These are phyloP conservation scores for Aspergillus sp. DNA, from an alignment of 2,329 filamentous ascomycete genomes.

Conservation along the genomic window DNA sequence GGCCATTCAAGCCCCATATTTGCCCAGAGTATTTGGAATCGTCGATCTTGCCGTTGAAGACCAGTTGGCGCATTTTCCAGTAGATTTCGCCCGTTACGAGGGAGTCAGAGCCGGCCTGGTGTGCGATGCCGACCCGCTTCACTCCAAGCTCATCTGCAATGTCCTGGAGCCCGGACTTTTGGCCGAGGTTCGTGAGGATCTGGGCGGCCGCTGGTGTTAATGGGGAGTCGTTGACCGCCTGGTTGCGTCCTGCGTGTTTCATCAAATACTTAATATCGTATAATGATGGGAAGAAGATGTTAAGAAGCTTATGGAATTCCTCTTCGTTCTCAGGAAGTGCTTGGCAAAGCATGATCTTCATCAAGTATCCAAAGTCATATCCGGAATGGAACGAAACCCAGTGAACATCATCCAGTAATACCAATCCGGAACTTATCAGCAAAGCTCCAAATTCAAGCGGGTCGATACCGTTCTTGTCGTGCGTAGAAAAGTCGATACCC, in stretches of 20 bases:
- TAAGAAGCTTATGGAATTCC: conserved; percentile 84
- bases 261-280: conserved; percentile 98
- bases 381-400: conserved; percentile 98
- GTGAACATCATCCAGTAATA: conserved; percentile 81
- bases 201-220: conserved; percentile 66
- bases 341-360: conserved; percentile 84
- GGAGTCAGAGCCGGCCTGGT: conserved; percentile 92
- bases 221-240: conserved; percentile 63
- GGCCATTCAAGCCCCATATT: conserved; percentile 87
- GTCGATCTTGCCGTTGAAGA: conserved; percentile 80
- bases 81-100: conserved; percentile 92
- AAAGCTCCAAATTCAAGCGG: conserved; percentile 84
- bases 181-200: conserved; percentile 80
- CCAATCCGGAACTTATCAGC: conserved; percentile 87
- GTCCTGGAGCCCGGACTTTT: conserved; percentile 89
- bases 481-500: conserved; percentile 85
- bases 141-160: conserved; percentile 92
- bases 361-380: conserved; percentile 96
- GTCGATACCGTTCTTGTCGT: conserved; percentile 87
- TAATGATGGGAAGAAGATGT: conserved; percentile 87
- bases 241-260: conserved; percentile 76
- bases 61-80: conserved; percentile 85
- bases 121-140: conserved; percentile 80
- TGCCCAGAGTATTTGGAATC: conserved; percentile 79
- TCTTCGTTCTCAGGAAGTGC: conserved; percentile 84